phyloP scores from a whole-genome alignment of 805 yeast genomes.

The Candida patagonica region DNA sequence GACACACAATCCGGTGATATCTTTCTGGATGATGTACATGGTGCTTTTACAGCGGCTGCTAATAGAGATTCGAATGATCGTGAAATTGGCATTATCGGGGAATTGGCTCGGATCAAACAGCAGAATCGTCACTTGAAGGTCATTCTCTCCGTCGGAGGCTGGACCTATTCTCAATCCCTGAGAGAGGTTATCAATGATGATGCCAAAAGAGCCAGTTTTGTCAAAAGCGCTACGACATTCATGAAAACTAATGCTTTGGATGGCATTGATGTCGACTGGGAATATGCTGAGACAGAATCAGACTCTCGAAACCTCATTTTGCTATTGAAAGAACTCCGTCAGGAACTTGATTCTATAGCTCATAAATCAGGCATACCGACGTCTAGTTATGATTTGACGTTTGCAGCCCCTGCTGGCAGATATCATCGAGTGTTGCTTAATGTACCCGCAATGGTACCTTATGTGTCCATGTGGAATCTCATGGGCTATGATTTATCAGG shows the following conservation, averaged over 20 bases:
- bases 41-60: slow-evolving; percentile 35
- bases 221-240: slow-evolving; percentile 37
- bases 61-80: slow-evolving; percentile 8
- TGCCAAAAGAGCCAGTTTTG: slow-evolving; percentile 36
- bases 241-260: slow-evolving; percentile 60
- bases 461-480: slow-evolving; percentile 65
- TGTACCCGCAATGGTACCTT: slow-evolving; percentile 45
- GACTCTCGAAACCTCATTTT: slow-evolving; percentile 40
- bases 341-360: slow-evolving; percentile 34
- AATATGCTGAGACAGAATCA: slow-evolving; percentile 50
- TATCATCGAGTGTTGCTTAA: slow-evolving; percentile 37
- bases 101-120: slow-evolving; percentile 40
- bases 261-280: slow-evolving; percentile 95
- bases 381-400: slow-evolving; percentile 40
- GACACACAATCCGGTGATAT: slow-evolving; percentile 46
- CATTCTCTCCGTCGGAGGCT: slow-evolving; percentile 79
- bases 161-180: slow-evolving; percentile 45
- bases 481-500: slow-evolving; percentile 92
- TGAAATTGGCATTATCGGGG: slow-evolving; percentile 42
- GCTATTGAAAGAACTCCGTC: slow-evolving; percentile 35
- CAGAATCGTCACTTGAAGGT: slow-evolving; percentile 38
- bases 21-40: slow-evolving; percentile 51
- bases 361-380: slow-evolving; percentile 14
- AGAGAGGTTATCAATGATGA: slow-evolving; percentile 35
- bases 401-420: slow-evolving; percentile 68